Conservation (phyloP, 2,329 filamentous ascomycete species). For the Orbilia blumenaviensis region DNA sequence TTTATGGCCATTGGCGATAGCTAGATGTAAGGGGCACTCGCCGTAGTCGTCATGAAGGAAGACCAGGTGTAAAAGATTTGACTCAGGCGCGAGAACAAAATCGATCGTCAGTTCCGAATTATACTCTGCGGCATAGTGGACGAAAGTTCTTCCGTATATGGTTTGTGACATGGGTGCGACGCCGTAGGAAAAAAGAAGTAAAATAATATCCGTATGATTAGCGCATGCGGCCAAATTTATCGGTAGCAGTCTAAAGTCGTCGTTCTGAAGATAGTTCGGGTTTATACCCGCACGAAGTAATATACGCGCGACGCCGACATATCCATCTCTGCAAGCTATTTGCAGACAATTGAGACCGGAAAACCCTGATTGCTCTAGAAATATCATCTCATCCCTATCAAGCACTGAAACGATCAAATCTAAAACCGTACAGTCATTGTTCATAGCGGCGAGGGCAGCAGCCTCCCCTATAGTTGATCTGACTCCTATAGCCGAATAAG, state of each 20-base stretch:
- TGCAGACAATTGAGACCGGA: no score
- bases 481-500: no score
- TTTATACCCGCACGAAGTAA: neutral
- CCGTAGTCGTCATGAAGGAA: constrained; percentile 9
- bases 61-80: neutral
- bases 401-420: no score
- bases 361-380: no score
- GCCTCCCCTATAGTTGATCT: no score
- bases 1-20: neutral
- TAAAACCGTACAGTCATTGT: no score
- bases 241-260: neutral
- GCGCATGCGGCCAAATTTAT: constrained; percentile 17
- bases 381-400: no score
- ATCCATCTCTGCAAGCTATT: constrained; percentile 11
- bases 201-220: constrained; percentile 4
- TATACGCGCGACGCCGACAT: constrained; percentile 14
- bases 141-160: constrained; percentile 5
- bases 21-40: constrained; percentile 3
- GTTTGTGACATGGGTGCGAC: neutral
- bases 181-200: constrained; percentile 30
- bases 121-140: constrained; percentile 5
- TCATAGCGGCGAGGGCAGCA: no score
- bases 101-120: neutral
- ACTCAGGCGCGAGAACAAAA: neutral
- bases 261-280: neutral